Percentiles rank a stretch among this genome's conserved stretches.
Evolutionary conservation across 306 rosid genomes (phyloP).

Genomic region (Ochetophila trinervis): DNA sequence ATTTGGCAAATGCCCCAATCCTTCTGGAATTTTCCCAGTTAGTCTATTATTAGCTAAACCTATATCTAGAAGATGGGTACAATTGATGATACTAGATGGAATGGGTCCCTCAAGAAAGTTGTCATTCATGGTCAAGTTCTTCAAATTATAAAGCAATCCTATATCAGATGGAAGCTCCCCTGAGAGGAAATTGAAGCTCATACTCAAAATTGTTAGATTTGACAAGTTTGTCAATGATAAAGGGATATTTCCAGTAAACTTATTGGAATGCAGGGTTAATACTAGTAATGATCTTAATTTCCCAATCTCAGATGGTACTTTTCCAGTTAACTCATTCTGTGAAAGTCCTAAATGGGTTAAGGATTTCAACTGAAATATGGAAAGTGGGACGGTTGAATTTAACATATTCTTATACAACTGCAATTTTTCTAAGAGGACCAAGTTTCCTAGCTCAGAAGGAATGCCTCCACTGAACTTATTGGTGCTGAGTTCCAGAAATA

Average conservation of each 20-base stretch:
- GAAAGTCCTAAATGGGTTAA: conserved; percentile 61
- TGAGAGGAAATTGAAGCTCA: conserved; percentile 58
- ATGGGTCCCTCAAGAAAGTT: conserved; percentile 52
- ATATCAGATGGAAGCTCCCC: conserved; percentile 73
- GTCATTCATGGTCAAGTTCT: conserved; percentile 36
- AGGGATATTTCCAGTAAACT: conserved; percentile 63
- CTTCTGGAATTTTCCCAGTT: conserved; percentile 63
- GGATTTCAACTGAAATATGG: conserved; percentile 53
- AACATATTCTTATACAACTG: conserved; percentile 45
- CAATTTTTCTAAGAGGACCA: conserved; percentile 46
- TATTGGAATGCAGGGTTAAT: conserved; percentile 62
- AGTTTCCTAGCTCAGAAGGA: conserved; percentile 64
- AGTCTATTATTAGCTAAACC: conserved; percentile 45
- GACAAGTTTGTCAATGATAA: conserved; percentile 58
- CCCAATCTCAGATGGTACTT: conserved; percentile 62
- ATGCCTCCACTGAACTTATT: conserved; percentile 56
- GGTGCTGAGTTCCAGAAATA: conserved; percentile 41
- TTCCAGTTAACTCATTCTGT: conserved; percentile 59
- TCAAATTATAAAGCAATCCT: conserved; percentile 61
- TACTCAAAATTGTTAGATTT: conserved; percentile 56
- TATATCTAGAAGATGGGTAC: conserved; percentile 47
- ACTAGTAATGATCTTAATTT: conserved; percentile 52
- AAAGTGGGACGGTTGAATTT: conserved; percentile 62
- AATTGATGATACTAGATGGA: conserved; percentile 69
- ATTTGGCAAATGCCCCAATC: conserved; percentile 55